Percentiles rank a stretch among this genome's conserved stretches.
Conservation (phyloP, 1,284 basidiomycete species). For the Sporisorium scitamineum region DNA sequence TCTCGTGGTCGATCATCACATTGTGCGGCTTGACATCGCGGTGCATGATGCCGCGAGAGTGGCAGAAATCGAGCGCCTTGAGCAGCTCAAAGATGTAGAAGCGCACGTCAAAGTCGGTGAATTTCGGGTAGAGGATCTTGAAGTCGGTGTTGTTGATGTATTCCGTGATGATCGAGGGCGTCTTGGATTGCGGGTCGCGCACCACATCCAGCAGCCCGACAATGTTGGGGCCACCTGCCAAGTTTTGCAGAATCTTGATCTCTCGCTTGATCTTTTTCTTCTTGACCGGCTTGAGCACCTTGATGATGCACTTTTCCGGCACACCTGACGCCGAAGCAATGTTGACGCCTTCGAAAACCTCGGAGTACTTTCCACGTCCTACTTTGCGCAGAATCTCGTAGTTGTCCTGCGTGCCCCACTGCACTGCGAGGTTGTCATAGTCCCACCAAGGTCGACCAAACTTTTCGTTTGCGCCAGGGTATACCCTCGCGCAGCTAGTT, state of each 20-base stretch:
- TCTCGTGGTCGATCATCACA: conserved; percentile 99
- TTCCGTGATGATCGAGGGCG: conserved; percentile 97
- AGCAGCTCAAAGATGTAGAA: conserved; percentile 97
- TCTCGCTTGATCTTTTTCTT: conserved; percentile 99
- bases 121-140: conserved; percentile 94
- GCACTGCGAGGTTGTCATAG: conserved; percentile 71
- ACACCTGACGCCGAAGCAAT: conserved; percentile 78
- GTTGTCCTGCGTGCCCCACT: conserved; percentile 81
- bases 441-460: conserved; percentile 75
- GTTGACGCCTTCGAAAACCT: conserved; percentile 95
- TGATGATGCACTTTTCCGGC: conserved; percentile 94
- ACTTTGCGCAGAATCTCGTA: conserved; percentile 98
- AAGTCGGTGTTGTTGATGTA: conserved; percentile 98
- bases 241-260: conserved; percentile 97
- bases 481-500: conserved; percentile 72
- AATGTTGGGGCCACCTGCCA: conserved; percentile 93
- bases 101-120: conserved; percentile 93
- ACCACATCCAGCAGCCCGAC: conserved; percentile 91
- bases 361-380: conserved; percentile 83
- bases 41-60: conserved; percentile 99
- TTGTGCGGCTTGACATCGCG: conserved; percentile 99
- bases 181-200: conserved; percentile 88
- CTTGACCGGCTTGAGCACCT: conserved; percentile 98
- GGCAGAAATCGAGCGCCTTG: conserved; percentile 97
- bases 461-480: conserved; percentile 75